Evolutionary conservation across 345 rosid genomes (phyloP).

Genomic region (Eucalyptus tenuipes): DNA sequence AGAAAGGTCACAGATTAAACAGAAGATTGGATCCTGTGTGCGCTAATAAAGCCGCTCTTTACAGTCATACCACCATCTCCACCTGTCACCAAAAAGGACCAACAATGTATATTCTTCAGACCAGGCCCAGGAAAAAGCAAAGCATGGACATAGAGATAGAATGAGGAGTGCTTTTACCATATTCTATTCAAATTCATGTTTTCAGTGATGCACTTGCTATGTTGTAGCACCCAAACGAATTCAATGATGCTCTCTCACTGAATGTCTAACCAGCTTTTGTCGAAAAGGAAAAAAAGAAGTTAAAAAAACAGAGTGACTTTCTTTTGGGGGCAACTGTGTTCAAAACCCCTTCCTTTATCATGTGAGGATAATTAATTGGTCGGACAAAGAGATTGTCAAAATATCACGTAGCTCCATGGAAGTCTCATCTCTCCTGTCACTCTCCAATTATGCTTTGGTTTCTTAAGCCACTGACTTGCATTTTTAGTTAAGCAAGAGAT

Average conservation of each 20-base stretch:
- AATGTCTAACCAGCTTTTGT: background rate
- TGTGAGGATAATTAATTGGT: background rate
- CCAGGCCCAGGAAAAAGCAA: background rate
- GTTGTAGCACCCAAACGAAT: background rate
- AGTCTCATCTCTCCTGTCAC: background rate
- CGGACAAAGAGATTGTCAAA: background rate
- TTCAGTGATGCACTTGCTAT: background rate
- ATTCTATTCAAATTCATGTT: background rate
- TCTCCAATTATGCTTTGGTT: background rate
- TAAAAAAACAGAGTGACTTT: background rate
- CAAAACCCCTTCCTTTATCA: background rate
- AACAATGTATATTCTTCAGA: background rate
- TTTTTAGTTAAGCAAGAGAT: background rate
- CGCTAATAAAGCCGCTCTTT: slow-evolving; percentile 50
- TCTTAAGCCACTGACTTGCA: background rate
- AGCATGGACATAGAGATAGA: background rate
- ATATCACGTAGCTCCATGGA: background rate
- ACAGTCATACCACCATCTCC: slow-evolving; percentile 79
- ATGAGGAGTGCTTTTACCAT: background rate
- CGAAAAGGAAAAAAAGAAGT: background rate
- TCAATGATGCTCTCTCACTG: background rate
- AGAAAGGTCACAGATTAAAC: background rate
- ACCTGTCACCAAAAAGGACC: slow-evolving; percentile 26
- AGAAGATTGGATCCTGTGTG: background rate
- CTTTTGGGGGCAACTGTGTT: background rate